Percentiles rank a stretch among this genome's conserved stretches.
phyloP scores from a whole-genome alignment of 352 stramenopile genomes.

The Phytopythium delawarense region DNA sequence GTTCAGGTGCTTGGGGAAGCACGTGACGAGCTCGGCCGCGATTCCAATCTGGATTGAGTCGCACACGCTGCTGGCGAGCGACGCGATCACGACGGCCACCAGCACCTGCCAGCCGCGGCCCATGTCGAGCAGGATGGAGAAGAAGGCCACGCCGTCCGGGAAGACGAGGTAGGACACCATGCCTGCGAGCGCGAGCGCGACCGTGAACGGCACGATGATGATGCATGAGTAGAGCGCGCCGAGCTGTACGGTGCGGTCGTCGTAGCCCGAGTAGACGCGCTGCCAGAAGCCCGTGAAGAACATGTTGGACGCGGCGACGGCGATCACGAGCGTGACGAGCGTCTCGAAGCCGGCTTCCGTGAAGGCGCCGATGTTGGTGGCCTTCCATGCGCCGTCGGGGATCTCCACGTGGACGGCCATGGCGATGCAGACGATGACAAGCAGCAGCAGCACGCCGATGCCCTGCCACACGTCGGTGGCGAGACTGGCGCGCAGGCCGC shows the following conservation, averaged over 20 bases:
- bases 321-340: conserved; percentile 67
- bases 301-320: conserved; percentile 54
- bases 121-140: conserved; percentile 74
- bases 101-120: conserved; percentile 60
- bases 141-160: conserved; percentile 56
- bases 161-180: conserved; percentile 59
- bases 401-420: conserved; percentile 57
- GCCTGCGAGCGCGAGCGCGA: conserved; percentile 56
- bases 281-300: conserved; percentile 85
- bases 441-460: conserved; percentile 49
- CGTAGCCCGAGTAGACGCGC: conserved; percentile 57
- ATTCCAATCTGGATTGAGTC: conserved; percentile 80
- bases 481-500: conserved; percentile 64
- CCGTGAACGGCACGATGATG: conserved; percentile 68
- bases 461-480: conserved; percentile 75
- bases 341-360: conserved; percentile 61
- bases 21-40: conserved; percentile 62
- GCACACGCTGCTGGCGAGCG: conserved; percentile 52
- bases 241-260: conserved; percentile 47
- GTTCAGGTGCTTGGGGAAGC: conserved; percentile 51
- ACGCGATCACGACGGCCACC: conserved; percentile 62
- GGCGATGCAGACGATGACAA: conserved; percentile 56
- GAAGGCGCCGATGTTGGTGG: conserved; percentile 57
- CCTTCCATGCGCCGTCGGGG: conserved; percentile 41
- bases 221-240: conserved; percentile 35